Evolutionary conservation across 129 eudicot genomes (phyloP).

Genomic region (Saposhnikovia divaricata): DNA sequence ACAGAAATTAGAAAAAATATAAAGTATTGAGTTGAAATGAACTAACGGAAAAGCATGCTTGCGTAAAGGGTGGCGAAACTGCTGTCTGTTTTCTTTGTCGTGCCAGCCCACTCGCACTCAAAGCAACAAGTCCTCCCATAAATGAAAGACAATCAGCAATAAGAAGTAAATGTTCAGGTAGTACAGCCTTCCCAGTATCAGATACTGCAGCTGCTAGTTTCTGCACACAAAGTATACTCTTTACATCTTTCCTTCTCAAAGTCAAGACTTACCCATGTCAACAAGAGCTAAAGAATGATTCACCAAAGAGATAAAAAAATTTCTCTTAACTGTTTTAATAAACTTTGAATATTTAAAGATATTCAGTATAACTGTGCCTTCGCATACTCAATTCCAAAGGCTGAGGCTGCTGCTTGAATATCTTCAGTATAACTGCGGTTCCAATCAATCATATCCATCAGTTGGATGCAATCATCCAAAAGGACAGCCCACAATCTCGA

Average conservation of each 20-base stretch:
- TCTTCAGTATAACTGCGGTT: conserved; percentile 82
- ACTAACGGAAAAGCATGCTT: conserved; percentile 84
- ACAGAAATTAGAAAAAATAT: not conserved
- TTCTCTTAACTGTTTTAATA: not conserved
- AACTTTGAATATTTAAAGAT: too few relatives aligned
- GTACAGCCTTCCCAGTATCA: conserved; percentile 70
- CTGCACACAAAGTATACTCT: conserved; percentile 18
- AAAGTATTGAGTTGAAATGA: not conserved
- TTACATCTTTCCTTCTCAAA: not conserved
- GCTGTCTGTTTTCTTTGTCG: conserved; percentile 52
- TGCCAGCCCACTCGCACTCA: conserved; percentile 66
- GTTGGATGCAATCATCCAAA: conserved; percentile 47
- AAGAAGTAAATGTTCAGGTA: conserved; percentile 73
- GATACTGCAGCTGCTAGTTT: conserved; percentile 47
- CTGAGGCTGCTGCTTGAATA: conserved; percentile 42
- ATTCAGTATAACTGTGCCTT: conserved; percentile 41
- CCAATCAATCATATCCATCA: conserved; percentile 86
- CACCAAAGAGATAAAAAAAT: not conserved
- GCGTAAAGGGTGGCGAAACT: conserved; percentile 61
- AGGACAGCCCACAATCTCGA: conserved; percentile 55
- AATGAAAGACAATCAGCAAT: conserved; percentile 62
- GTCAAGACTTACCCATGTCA: not conserved
- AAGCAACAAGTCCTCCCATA: conserved; percentile 68
- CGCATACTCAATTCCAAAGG: conserved; percentile 74
- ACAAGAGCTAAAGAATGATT: not conserved